Evolutionary conservation across 768 basidiomycete genomes (phyloP).

Genomic region (Suillus clintonianus): DNA sequence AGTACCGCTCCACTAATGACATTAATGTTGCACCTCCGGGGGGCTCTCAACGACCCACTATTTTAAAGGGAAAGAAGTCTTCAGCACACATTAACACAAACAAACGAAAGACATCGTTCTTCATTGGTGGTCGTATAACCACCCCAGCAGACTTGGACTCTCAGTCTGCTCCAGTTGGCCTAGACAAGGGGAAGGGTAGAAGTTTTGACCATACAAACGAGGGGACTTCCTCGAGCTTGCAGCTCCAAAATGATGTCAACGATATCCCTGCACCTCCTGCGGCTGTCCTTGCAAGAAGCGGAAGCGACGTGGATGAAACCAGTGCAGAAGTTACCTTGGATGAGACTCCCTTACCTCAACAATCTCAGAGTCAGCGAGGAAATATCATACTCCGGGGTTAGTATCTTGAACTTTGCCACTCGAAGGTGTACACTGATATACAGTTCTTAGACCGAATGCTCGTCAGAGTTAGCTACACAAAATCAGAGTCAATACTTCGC

Average conservation of each 20-base stretch:
- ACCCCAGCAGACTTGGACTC: not conserved
- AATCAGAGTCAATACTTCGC: slow-evolving; percentile 46
- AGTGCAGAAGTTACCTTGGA: slow-evolving; percentile 60
- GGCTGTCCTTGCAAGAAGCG: slow-evolving; percentile 67
- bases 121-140: not conserved
- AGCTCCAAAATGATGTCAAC: slow-evolving; percentile 4
- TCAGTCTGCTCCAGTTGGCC: not conserved
- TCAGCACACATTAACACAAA: not conserved
- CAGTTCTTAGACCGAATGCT: slow-evolving; percentile 80
- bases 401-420: slow-evolving; percentile 11
- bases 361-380: slow-evolving; percentile 35
- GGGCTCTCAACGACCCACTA: slow-evolving; percentile 23
- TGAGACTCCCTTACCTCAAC: slow-evolving; percentile 20
- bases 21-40: slow-evolving; percentile 2
- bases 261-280: slow-evolving; percentile 53
- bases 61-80: slow-evolving; percentile 15
- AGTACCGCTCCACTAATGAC: slow-evolving; percentile 7
- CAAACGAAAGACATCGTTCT: not conserved
- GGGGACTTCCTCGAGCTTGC: not conserved
- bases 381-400: slow-evolving; percentile 77
- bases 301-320: slow-evolving; percentile 55
- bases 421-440: slow-evolving; percentile 13
- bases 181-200: slow-evolving; percentile 23
- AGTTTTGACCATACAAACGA: slow-evolving; percentile 21
- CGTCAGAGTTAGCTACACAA: slow-evolving; percentile 70